phyloP scores from a whole-genome alignment of 768 basidiomycete genomes.

The Phanerochaete sordida region DNA sequence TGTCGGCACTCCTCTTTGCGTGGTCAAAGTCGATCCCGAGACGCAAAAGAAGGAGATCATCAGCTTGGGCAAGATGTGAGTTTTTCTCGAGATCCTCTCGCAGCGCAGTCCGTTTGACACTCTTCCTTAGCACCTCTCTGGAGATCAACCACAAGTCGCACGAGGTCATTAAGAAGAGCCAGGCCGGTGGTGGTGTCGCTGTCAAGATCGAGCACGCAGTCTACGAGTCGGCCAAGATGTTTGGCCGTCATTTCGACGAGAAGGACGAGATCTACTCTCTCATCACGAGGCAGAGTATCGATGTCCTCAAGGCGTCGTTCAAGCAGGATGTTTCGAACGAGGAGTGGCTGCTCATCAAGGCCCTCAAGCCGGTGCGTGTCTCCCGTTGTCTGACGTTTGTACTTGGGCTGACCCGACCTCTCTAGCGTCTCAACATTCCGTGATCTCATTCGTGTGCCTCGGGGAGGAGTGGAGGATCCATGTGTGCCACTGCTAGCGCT shows the following conservation, averaged over 20 bases:
- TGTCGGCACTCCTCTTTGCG: conserved; percentile 91
- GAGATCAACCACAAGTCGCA: conserved; percentile 94
- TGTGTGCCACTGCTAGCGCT: background rate
- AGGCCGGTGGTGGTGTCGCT: conserved; percentile 95
- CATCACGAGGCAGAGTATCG: conserved; percentile 90
- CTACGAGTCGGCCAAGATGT: conserved; percentile 93
- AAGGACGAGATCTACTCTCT: conserved; percentile 92
- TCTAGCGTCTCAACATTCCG: conserved; percentile 35
- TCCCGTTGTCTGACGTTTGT: background rate
- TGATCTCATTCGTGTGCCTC: background rate
- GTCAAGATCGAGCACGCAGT: conserved; percentile 98
- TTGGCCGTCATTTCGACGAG: conserved; percentile 93
- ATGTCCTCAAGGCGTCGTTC: conserved; percentile 88
- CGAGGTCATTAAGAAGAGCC: conserved; percentile 88
- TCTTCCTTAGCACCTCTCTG: conserved; percentile 75
- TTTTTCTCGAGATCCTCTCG: conserved; percentile 7
- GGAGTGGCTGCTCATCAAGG: conserved; percentile 92
- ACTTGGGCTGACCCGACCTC: background rate
- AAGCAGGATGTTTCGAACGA: conserved; percentile 85
- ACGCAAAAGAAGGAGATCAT: conserved; percentile 91
- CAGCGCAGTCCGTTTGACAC: background rate
- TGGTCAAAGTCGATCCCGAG: conserved; percentile 85
- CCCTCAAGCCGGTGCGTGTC: conserved; percentile 67
- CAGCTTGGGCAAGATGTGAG: conserved; percentile 91
- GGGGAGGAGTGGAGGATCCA: background rate